Evolutionary conservation across 2,329 filamentous ascomycete genomes (phyloP), one percentile per base, ranked within the genome.

Genomic region (Pseudonectria foliicola): DNA sequence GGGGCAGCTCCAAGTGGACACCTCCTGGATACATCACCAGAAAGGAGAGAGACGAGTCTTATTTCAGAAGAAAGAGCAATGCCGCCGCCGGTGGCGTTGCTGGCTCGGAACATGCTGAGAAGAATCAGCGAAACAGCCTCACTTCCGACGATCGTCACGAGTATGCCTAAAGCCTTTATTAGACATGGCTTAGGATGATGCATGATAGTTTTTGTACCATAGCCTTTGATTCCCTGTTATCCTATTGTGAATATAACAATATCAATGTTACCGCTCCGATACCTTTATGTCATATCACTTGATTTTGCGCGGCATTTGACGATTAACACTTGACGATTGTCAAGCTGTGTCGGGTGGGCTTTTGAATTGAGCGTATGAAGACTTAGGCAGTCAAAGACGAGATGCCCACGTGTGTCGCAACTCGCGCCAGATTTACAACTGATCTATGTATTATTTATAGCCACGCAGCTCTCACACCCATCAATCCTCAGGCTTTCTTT

Each of bases 1-100:
- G 76, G 71, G 71, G 68, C 53, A 78, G 73, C 48, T 56, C 61
- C 40, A 62, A 67, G 42, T 82, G 71, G 71, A 57, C 61, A 25
- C 66, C 66, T 11, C 60, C 59, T 1, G 65, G 65, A n/a, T 68
- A 66, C 41, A 47, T 60, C 40, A 67, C 58, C 33, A 59, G 60
- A 35, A 58, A 53, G 53, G 40, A 60, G 37, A 50, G 60, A 34
- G 60, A 63, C 31, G 54, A 56, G 13, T 24, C 39, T 6, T 37
- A 50, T 26, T 52, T 56, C 35, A 45, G 43, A 4, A 38, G 49
- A 26, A 33, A 43, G 27, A 50, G 44, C 25, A 35, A 38, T 30
- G 28, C 30, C n/a, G 32, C 18, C 6, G 24, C 27, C 0, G 29
- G 27, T 1, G 33, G 34, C 3, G 14, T 27, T 14, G 18, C 21